These are phyloP conservation scores for Aspergillus sp. DNA, from an alignment of 2,329 filamentous ascomycete genomes.

Conservation along the genomic window DNA sequence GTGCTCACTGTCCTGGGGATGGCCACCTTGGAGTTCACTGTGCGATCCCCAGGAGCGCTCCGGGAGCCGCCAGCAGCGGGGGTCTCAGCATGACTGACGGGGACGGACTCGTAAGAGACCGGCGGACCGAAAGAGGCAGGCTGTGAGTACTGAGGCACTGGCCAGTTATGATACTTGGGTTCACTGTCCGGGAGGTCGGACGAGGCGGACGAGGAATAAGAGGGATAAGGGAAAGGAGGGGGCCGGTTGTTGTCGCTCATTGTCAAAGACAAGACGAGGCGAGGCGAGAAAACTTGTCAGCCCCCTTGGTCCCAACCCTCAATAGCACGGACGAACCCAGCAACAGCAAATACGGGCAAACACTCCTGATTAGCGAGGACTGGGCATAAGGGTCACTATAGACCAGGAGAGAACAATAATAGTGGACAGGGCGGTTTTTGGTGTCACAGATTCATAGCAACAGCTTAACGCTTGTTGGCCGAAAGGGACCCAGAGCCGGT, in stretches of 20 bases:
- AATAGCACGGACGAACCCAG: conserved; percentile 2
- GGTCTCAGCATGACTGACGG: conserved; percentile 17
- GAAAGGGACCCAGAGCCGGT: conserved; percentile 4
- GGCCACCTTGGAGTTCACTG: conserved; percentile 32
- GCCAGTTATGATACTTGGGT: conserved; percentile 17
- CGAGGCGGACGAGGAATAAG: conserved; percentile 19
- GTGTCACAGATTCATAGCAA: background rate
- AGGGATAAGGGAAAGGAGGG: conserved; percentile 18
- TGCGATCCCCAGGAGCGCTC: conserved; percentile 17
- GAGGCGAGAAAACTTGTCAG: conserved; percentile 11
- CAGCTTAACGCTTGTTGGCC: conserved; percentile 6
- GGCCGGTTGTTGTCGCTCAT: conserved; percentile 26
- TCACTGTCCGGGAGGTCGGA: conserved; percentile 21
- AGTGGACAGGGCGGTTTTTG: conserved; percentile 1
- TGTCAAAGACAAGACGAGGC: conserved; percentile 12
- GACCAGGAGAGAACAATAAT: conserved; percentile 14
- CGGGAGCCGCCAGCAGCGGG: conserved; percentile 11
- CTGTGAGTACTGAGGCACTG: conserved; percentile 21
- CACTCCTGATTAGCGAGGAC: background rate
- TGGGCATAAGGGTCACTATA: background rate
- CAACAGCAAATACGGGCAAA: background rate
- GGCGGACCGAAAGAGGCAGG: conserved; percentile 17
- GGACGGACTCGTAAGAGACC: conserved; percentile 17
- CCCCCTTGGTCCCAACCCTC: conserved; percentile 15
- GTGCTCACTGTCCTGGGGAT: conserved; percentile 32